These are phyloP conservation scores for Mortierella sp. DNA, from an alignment of 371 early-diverging fungal genomes.

Conservation along the genomic window DNA sequence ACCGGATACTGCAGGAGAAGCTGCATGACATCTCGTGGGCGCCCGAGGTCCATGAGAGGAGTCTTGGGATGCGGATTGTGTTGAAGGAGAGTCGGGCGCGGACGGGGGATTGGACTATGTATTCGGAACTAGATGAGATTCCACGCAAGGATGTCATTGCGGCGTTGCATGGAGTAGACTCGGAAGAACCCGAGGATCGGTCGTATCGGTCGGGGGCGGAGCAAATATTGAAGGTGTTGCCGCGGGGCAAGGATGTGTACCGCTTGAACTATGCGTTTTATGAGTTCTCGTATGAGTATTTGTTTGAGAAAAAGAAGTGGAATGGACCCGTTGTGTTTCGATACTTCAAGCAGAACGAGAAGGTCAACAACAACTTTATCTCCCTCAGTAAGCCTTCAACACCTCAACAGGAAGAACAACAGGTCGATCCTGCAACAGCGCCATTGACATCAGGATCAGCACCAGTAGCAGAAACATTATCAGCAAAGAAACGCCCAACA, in stretches of 20 bases:
- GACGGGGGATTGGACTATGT: slow-evolving; percentile 31
- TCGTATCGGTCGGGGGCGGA: not conserved
- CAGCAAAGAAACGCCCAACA: not conserved
- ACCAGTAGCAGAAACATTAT: not conserved
- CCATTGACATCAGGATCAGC: not conserved
- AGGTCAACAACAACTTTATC: not conserved
- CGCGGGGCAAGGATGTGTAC: slow-evolving; percentile 16
- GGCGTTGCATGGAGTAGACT: slow-evolving; percentile 16
- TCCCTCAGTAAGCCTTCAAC: not conserved
- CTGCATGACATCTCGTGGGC: not conserved
- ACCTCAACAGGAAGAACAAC: not conserved
- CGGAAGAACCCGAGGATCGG: not conserved
- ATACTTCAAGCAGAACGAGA: slow-evolving; percentile 14
- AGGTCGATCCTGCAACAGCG: not conserved
- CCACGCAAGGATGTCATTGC: slow-evolving; percentile 7
- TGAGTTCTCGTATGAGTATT: slow-evolving; percentile 33
- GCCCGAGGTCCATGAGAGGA: slow-evolving; percentile 10
- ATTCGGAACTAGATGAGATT: slow-evolving; percentile 39
- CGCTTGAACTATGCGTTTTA: slow-evolving; percentile 25
- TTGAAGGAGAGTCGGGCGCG: slow-evolving; percentile 6
- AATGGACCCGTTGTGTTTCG: slow-evolving; percentile 21
- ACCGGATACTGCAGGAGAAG: not conserved
- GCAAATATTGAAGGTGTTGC: not conserved
- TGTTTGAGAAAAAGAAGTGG: slow-evolving; percentile 8
- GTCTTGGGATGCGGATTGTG: slow-evolving; percentile 8